Percentiles rank a stretch among this genome's conserved stretches.
phyloP scores from a whole-genome alignment of 495 filamentous ascomycete genomes.

The Bathelium albidoporum region DNA sequence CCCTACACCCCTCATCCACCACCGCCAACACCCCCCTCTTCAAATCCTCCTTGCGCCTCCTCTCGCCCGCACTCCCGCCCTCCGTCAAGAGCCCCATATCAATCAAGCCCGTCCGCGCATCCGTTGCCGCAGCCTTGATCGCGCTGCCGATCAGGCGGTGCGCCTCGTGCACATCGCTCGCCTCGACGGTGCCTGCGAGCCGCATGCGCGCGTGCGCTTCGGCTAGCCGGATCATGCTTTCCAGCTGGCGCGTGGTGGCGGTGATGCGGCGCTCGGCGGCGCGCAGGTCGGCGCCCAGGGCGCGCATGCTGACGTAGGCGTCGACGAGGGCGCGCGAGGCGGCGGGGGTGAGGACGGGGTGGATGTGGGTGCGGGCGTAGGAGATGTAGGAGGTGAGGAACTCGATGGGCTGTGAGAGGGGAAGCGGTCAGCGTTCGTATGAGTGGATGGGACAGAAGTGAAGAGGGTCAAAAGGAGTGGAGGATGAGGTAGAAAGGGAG shows the following conservation, averaged over 20 bases:
- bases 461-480: too few species aligned
- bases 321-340: constrained; percentile 73
- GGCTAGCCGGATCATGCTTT: constrained; percentile 91
- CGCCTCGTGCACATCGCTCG: constrained; percentile 78
- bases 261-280: constrained; percentile 91
- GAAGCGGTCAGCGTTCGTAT: constrained; percentile 19
- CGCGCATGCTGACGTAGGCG: constrained; percentile 91
- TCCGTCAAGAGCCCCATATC: constrained; percentile 94
- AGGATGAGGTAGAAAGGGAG: not conserved
- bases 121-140: constrained; percentile 94
- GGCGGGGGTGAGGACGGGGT: constrained; percentile 65
- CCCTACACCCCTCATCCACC: constrained; percentile 54
- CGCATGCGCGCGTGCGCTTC: constrained; percentile 99
- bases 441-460: constrained; percentile 3
- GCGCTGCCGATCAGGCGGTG: constrained; percentile 84
- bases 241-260: constrained; percentile 88
- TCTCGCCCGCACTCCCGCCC: constrained; percentile 74
- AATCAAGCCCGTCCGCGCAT: constrained; percentile 81
- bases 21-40: constrained; percentile 65
- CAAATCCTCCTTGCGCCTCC: constrained; percentile 68
- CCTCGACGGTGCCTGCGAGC: constrained; percentile 62
- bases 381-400: constrained; percentile 96
- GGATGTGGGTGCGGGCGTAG: constrained; percentile 79
- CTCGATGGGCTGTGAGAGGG: constrained; percentile 59
- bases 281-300: constrained; percentile 89